Evolutionary conservation across 2,329 filamentous ascomycete species (phyloP).

Genomic region (Conoideocrella luteorostrata): DNA sequence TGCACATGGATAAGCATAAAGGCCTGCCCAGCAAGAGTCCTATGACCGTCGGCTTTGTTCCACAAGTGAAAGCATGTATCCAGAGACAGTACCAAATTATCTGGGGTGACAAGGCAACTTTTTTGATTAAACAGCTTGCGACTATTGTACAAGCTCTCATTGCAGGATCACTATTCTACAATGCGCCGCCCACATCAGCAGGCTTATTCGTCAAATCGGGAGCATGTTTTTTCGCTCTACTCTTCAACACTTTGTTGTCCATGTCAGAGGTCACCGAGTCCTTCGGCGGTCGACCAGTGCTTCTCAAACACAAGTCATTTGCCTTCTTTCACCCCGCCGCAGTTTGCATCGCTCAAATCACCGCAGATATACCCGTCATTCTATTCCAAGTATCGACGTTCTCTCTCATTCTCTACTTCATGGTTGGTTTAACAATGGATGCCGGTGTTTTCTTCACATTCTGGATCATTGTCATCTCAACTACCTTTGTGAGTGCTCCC

Average conservation of each 20-base stretch:
- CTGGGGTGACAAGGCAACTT: slow-evolving; percentile 57
- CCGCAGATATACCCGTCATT: slow-evolving; percentile 49
- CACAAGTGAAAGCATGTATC: slow-evolving; percentile 51
- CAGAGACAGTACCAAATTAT: slow-evolving; percentile 59
- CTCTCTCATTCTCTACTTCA: slow-evolving; percentile 55
- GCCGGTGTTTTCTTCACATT: slow-evolving; percentile 56
- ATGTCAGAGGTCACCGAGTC: slow-evolving; percentile 62
- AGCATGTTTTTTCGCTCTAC: slow-evolving; percentile 56
- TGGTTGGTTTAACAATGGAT: slow-evolving; percentile 47
- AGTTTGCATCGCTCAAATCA: slow-evolving; percentile 51
- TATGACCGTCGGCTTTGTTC: slow-evolving; percentile 46
- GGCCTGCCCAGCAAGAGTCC: slow-evolving; percentile 47
- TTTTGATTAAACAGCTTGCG: slow-evolving; percentile 54
- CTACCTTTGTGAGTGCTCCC: slow-evolving; percentile 38
- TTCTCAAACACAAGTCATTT: slow-evolving; percentile 53
- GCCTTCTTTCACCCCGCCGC: slow-evolving; percentile 52
- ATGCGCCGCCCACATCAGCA: slow-evolving; percentile 47
- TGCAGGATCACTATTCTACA: slow-evolving; percentile 61
- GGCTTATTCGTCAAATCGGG: slow-evolving; percentile 61
- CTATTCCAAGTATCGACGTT: slow-evolving; percentile 54
- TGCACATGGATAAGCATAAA: slow-evolving; percentile 49
- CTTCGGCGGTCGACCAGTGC: slow-evolving; percentile 52
- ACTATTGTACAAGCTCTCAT: slow-evolving; percentile 56
- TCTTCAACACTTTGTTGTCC: slow-evolving; percentile 56
- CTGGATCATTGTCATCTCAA: slow-evolving; percentile 46